A percentile compares a stretch with the other conserved stretches of the same genome.
Conservation (phyloP, 2,329 filamentous ascomycete species). For the Monilinia laxa region DNA sequence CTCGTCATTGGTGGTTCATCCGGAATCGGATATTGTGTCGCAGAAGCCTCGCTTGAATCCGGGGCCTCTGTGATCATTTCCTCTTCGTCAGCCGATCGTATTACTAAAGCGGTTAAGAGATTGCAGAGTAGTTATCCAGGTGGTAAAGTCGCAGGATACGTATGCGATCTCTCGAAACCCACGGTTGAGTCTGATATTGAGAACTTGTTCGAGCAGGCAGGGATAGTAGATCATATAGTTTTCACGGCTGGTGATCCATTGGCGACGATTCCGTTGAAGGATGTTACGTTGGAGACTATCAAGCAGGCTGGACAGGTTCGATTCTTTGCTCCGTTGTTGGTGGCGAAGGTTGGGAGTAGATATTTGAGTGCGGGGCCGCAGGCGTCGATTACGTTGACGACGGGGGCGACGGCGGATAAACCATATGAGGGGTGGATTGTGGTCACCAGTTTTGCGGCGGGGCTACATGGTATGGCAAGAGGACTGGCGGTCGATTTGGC, state of each 20-base stretch:
- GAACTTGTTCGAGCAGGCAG: slow-evolving; percentile 43
- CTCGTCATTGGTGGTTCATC: slow-evolving; percentile 37
- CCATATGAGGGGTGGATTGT: slow-evolving; percentile 46
- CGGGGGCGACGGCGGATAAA: slow-evolving; percentile 27
- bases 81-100: slow-evolving; percentile 25
- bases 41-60: slow-evolving; percentile 35
- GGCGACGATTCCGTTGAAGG: slow-evolving; percentile 12
- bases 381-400: slow-evolving; percentile 31
- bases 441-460: slow-evolving; percentile 50
- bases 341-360: slow-evolving; percentile 32
- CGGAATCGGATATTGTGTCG: slow-evolving; percentile 36
- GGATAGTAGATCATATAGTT: slow-evolving; percentile 35
- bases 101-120: slow-evolving; percentile 23
- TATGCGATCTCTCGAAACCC: slow-evolving; percentile 32
- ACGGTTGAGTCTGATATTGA: slow-evolving; percentile 42
- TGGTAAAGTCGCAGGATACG: slow-evolving; percentile 25
- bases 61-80: slow-evolving; percentile 34
- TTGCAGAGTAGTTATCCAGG: slow-evolving; percentile 27
- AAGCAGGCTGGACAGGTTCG: slow-evolving; percentile 30
- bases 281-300: slow-evolving; percentile 29
- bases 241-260: slow-evolving; percentile 35
- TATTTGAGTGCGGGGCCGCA: slow-evolving; percentile 29
- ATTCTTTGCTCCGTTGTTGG: slow-evolving; percentile 33
- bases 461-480: slow-evolving; percentile 52
- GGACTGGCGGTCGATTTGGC: slow-evolving; percentile 61